These are phyloP conservation scores for Oryza coarctata DNA, from an alignment of 176 grass and related monocot genomes.

Conservation along the genomic window DNA sequence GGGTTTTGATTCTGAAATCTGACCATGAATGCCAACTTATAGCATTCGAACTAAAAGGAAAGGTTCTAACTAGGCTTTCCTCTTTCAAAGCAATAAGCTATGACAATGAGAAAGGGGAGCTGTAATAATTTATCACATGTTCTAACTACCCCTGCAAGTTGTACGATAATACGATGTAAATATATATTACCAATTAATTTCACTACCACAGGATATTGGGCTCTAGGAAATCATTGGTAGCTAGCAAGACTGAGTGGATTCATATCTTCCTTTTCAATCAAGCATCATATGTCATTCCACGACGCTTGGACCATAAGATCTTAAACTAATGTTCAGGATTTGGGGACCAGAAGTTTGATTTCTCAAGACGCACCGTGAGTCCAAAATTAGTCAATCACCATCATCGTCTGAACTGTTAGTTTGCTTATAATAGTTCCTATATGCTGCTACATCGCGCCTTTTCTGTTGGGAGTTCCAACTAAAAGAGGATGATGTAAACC, in stretches of 20 bases:
- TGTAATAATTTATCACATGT: not conserved
- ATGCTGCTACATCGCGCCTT: not conserved
- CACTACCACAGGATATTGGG: not conserved
- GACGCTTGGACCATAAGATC: not conserved
- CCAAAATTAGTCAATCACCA: not conserved
- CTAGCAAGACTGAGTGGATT: not conserved
- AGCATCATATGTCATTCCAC: not conserved
- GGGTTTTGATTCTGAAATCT: slow-evolving; percentile 4
- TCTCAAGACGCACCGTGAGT: not conserved
- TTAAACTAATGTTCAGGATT: not conserved
- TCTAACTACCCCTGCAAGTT: not conserved
- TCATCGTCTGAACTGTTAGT: not conserved
- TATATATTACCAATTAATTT: not conserved
- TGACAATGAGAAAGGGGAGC: too few relatives aligned
- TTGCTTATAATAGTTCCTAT: not conserved
- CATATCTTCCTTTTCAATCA: not conserved
- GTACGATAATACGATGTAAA: not conserved
- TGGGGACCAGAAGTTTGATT: not conserved
- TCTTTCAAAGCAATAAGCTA: not conserved
- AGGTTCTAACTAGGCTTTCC: not conserved
- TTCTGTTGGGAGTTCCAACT: not conserved
- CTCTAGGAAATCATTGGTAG: not conserved
- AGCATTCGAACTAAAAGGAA: not conserved
- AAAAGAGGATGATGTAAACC: not conserved
- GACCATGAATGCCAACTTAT: not conserved